phyloP scores from a whole-genome alignment of 371 early-diverging fungal genomes.

The Syncephalastrum sp. region DNA sequence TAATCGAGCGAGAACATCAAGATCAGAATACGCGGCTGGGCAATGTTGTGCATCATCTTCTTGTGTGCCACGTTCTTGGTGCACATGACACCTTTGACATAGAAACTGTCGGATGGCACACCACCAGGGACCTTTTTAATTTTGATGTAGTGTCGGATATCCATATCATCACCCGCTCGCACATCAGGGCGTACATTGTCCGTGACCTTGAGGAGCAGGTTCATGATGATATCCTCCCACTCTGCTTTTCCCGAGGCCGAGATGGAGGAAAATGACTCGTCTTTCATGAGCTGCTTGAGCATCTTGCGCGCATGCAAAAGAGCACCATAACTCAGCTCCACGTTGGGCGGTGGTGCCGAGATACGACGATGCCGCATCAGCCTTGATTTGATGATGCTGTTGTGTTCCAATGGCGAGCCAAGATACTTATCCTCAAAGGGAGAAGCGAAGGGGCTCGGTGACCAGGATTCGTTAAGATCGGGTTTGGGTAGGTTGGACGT shows the following conservation, averaged over 20 bases:
- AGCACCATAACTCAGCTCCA: constrained; percentile 69
- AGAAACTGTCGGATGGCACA: constrained; percentile 72
- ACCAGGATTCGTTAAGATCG: constrained; percentile 23
- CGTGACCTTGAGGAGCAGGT: constrained; percentile 69
- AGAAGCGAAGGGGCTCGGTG: constrained; percentile 25
- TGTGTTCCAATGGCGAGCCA: constrained; percentile 6
- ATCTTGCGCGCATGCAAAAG: constrained; percentile 64
- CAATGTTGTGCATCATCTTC: constrained; percentile 71
- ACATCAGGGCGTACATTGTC: constrained; percentile 71
- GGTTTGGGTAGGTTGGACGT: constrained; percentile 30
- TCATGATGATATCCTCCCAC: constrained; percentile 81
- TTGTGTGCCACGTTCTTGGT: constrained; percentile 93
- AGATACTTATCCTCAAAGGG: constrained; percentile 14
- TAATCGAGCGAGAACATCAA: constrained; percentile 89
- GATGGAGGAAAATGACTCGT: constrained; percentile 13
- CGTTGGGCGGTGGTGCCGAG: constrained; percentile 51
- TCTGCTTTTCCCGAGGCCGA: constrained; percentile 40
- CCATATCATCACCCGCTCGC: constrained; percentile 79
- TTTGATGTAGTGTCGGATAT: constrained; percentile 88
- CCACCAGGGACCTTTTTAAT: constrained; percentile 95
- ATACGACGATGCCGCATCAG: constrained; percentile 42
- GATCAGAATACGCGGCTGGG: constrained; percentile 79
- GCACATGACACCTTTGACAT: constrained; percentile 85
- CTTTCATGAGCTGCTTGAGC: constrained; percentile 55
- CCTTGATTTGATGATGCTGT: constrained; percentile 11